Base-by-base conservation (phyloP, 805 yeast species). In the Saturnispora saitoi region DNA sequence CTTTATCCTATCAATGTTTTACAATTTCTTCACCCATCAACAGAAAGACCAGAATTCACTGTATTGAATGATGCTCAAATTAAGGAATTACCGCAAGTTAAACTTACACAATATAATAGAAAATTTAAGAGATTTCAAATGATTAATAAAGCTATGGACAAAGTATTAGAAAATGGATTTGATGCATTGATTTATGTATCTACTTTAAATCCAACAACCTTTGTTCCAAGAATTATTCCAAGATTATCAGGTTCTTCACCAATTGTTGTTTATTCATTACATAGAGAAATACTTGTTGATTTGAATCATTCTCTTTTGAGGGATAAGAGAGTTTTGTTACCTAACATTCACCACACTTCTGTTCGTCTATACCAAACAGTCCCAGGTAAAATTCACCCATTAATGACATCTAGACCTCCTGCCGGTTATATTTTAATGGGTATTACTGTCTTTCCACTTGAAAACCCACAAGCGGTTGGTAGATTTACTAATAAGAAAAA, bases 371-470 rank as follows among this genome's bases (percentile, higher is more conserved):
- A 84, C 63, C 99, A 93, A 69, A 88, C 97, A 3, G 79, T 91
- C 28, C 87, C 95, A 17, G 99, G 98, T 7, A 81, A 95, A 61
- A 71, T 91, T 59, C 99, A 93, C 64, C 99, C 99, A 0, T 61
- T 82, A 51, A 93, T 93, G 99, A 86, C 97, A 0, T 81, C 83
- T 74, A 76, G 87, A 58, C 89, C 95, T 6, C 90, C 84, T 50
- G 98, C 97, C 31, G 99, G 99, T 0, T 91, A 80, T 63, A 63
- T 93, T 2, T 69, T 89, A 55, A 76, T 80, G 70, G 95, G 91
- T 3, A 77, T 86, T 14, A 73, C 86, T 43, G 97, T 93, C 0
- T 68, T 80, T 47, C 96, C 96, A 2, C 66, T 72, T 42, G 83
- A 76, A 31, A 71, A 72, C 32, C 78, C 79, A 41, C 78, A 76